Evolutionary conservation across 2,329 filamentous ascomycete genomes (phyloP).

Genomic region (Magnaporthales sp.): DNA sequence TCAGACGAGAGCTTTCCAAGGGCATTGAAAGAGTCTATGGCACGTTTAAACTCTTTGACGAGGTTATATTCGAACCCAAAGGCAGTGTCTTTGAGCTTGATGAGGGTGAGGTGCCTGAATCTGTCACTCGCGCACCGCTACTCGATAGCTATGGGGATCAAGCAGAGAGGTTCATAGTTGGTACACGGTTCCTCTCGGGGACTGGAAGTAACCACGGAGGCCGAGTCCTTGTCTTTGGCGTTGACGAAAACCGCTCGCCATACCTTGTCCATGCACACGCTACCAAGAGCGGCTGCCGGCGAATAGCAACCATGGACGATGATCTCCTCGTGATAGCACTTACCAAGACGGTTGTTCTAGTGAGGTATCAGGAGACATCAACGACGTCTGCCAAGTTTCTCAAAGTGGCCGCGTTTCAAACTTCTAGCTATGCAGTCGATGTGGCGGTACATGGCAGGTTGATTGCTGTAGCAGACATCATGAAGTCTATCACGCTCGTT

Average conservation of each 20-base stretch:
- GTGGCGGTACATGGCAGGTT: slow-evolving; percentile 63
- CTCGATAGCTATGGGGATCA: slow-evolving; percentile 44
- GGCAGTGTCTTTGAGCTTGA: slow-evolving; percentile 58
- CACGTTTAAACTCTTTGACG: slow-evolving; percentile 83
- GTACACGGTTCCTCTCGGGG: slow-evolving; percentile 69
- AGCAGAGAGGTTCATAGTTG: slow-evolving; percentile 80
- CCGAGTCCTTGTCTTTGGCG: slow-evolving; percentile 75
- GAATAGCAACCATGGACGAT: slow-evolving; percentile 38
- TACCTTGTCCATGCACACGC: slow-evolving; percentile 58
- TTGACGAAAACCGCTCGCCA: slow-evolving; percentile 67
- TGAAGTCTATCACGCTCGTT: slow-evolving; percentile 82
- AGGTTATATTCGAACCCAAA: slow-evolving; percentile 74
- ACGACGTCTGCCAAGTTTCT: slow-evolving; percentile 48
- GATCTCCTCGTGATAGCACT: slow-evolving; percentile 77
- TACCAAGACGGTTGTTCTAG: slow-evolving; percentile 72
- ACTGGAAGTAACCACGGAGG: slow-evolving; percentile 43
- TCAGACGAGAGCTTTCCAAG: slow-evolving; percentile 61
- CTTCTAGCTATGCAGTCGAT: slow-evolving; percentile 76
- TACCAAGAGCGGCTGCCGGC: slow-evolving; percentile 73
- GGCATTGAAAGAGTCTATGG: slow-evolving; percentile 71
- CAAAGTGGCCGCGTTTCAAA: slow-evolving; percentile 69
- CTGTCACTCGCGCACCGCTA: slow-evolving; percentile 70
- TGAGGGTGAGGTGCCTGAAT: slow-evolving; percentile 68
- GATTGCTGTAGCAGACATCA: slow-evolving; percentile 83
- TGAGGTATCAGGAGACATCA: slow-evolving; percentile 46